These are phyloP conservation scores for Porcisia deanei DNA, from an alignment of 208 protist genomes.

Conservation along the genomic window DNA sequence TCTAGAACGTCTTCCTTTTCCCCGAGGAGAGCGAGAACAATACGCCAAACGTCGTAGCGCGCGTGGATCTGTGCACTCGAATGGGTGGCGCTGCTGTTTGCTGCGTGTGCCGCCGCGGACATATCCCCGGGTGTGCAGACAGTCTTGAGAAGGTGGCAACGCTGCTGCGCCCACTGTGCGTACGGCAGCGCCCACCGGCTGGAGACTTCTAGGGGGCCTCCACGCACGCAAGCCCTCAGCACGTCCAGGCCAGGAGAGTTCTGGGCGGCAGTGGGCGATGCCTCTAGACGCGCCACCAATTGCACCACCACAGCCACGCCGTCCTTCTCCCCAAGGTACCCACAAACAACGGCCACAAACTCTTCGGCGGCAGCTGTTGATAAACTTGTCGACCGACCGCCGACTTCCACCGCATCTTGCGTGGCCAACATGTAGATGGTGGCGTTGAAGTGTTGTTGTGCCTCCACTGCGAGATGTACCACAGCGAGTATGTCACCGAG, in stretches of 20 bases:
- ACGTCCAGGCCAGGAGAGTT: conserved; percentile 1
- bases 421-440: conserved; percentile 19
- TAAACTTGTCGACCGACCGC: not conserved
- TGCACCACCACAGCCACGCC: conserved; percentile 11
- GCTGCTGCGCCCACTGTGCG: conserved; percentile 20
- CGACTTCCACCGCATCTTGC: conserved; percentile 10
- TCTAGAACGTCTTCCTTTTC: conserved; percentile 12
- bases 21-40: conserved; percentile 18
- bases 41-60: not conserved
- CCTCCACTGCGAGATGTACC: conserved; percentile 12
- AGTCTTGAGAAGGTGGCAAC: conserved; percentile 1
- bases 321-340: conserved; percentile 15
- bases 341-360: conserved; percentile 21
- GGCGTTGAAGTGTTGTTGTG: conserved; percentile 24
- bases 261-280: not conserved
- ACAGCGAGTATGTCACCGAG: conserved; percentile 23
- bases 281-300: not conserved
- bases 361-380: conserved; percentile 13
- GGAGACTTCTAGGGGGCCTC: conserved; percentile 17
- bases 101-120: not conserved
- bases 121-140: not conserved
- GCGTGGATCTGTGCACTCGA: conserved; percentile 2
- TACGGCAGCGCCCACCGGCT: conserved; percentile 10
- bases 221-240: conserved; percentile 19
- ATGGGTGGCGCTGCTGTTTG: not conserved